phyloP scores from a whole-genome alignment of 345 rosid species.

The Bruguiera parviflora region DNA sequence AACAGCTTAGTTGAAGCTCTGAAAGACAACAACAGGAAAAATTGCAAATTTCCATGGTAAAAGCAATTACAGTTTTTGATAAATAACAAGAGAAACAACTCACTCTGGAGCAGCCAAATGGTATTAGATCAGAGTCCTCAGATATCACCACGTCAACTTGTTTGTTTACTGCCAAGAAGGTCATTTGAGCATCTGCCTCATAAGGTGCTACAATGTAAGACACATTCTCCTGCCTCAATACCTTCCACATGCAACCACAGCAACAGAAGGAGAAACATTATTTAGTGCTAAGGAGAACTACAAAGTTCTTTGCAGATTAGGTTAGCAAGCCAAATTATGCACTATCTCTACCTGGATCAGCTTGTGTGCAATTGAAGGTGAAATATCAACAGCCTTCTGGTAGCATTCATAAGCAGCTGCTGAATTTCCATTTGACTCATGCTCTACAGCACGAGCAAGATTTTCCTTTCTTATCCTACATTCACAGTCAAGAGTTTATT shows the following conservation, averaged over 20 bases:
- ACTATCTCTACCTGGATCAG: slow-evolving; percentile 61
- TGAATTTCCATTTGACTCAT: slow-evolving; percentile 75
- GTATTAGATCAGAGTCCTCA: slow-evolving; percentile 97
- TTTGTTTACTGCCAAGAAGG: slow-evolving; percentile 73
- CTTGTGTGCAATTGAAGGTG: slow-evolving; percentile 85
- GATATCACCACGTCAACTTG: slow-evolving; percentile 90
- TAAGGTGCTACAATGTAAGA: slow-evolving; percentile 86
- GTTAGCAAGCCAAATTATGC: neutral
- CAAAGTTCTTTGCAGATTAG: neutral
- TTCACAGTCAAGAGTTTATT: neutral
- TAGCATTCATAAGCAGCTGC: slow-evolving; percentile 85
- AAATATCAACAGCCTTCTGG: slow-evolving; percentile 91
- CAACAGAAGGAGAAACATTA: slow-evolving; percentile 14
- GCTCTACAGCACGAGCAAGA: slow-evolving; percentile 77
- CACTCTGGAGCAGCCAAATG: slow-evolving; percentile 96
- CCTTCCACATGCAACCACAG: slow-evolving; percentile 45
- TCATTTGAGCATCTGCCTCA: slow-evolving; percentile 98
- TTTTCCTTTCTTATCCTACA: slow-evolving; percentile 80
- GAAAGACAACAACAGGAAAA: neutral
- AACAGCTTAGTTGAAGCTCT: slow-evolving; percentile 7
- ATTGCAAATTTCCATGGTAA: neutral
- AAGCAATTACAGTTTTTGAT: neutral
- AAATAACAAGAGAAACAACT: slow-evolving; percentile 29
- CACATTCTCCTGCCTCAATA: slow-evolving; percentile 67
- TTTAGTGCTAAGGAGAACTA: neutral